Percentiles rank a stretch among this genome's conserved stretches.
These are phyloP conservation scores for Heimioporus sp. DNA, from an alignment of 768 basidiomycete genomes.

Conservation along the genomic window DNA sequence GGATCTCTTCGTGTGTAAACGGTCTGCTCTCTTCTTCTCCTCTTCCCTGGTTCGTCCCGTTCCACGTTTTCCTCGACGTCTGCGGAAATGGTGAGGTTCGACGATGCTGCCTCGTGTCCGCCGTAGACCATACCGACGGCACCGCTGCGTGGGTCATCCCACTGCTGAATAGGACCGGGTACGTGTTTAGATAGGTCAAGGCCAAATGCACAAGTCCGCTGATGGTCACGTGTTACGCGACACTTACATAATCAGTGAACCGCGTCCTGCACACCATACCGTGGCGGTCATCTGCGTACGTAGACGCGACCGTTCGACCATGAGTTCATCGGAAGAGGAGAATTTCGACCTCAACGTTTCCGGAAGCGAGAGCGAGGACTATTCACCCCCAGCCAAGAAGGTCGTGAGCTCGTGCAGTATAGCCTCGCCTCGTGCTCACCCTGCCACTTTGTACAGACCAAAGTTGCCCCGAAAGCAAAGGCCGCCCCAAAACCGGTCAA, in stretches of 20 bases:
- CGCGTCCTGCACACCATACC: slow-evolving; percentile 3
- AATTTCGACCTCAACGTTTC: slow-evolving; percentile 60
- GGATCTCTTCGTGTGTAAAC: no score
- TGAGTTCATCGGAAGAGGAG: slow-evolving; percentile 78
- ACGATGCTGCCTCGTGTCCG: slow-evolving; percentile 11
- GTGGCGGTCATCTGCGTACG: not conserved
- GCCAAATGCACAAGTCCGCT: no score
- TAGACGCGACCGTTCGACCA: slow-evolving; percentile 29
- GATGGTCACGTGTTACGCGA: slow-evolving; percentile 14
- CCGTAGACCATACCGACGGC: slow-evolving; percentile 21
- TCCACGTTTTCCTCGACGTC: no score
- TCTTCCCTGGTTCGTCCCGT: no score
- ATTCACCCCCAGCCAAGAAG: slow-evolving; percentile 60
- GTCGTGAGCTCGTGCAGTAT: slow-evolving; percentile 21
- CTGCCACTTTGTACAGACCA: slow-evolving; percentile 26
- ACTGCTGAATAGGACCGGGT: no score
- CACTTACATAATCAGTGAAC: slow-evolving; percentile 4
- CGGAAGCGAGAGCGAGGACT: slow-evolving; percentile 65
- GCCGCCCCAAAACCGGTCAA: slow-evolving; percentile 47
- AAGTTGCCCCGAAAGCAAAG: slow-evolving; percentile 38
- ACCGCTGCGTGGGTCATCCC: not conserved
- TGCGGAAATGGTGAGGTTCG: no score
- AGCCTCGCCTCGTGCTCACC: slow-evolving; percentile 8
- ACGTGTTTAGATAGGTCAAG: no score
- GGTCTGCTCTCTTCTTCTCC: no score